Evolutionary conservation across 1,284 basidiomycete genomes (phyloP), one percentile per base, ranked within the genome.

Genomic region (Wolfiporia cocos): DNA sequence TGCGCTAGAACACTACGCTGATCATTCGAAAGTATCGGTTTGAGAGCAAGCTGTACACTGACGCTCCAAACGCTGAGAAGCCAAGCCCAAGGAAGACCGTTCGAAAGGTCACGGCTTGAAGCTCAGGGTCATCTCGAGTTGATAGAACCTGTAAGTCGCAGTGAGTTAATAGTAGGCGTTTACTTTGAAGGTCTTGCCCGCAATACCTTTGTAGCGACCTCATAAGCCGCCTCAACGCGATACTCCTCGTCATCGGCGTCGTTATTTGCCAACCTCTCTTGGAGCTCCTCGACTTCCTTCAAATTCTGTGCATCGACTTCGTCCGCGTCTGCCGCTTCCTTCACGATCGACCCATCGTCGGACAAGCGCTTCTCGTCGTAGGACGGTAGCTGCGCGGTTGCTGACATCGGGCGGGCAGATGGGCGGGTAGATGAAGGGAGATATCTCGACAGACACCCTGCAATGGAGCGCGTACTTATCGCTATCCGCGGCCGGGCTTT

Each of bases 61-160:
- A 55, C 44, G 15, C 51, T 51, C 32, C 54, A 44, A 58, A 67
- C 61, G n/a, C 64, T 62, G 73, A 66, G 2, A 78, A 64, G 3
- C 76, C 63, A 15, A 70, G 44, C 39, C 70, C 67, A 38, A 73
- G 60, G 57, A 74, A 67, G 55, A 76, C 56, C 65, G 62, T 59
- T 53, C 76, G 62, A 55, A 73, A 69, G 5, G 73, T 73, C 37
- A 65, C 50, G 4, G 58, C 57, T 2, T 57, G 58, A 6, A 62
- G 52, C 6, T 54, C 49, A 0, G 61, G 57, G 37, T 67, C 62
- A 44, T 67, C 65, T 22, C 53, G 49, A 3, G 61, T 62, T 5
- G 62, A 62, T 31, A 66, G 39, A n/a, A 62, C 59, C 58, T 61
- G 32, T 18, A 22, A 12, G 4, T 7, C 12, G 30, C 15, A 20